phyloP scores from a whole-genome alignment of 2,329 filamentous ascomycete species.

The Phaeomoniella chlamydospora region DNA sequence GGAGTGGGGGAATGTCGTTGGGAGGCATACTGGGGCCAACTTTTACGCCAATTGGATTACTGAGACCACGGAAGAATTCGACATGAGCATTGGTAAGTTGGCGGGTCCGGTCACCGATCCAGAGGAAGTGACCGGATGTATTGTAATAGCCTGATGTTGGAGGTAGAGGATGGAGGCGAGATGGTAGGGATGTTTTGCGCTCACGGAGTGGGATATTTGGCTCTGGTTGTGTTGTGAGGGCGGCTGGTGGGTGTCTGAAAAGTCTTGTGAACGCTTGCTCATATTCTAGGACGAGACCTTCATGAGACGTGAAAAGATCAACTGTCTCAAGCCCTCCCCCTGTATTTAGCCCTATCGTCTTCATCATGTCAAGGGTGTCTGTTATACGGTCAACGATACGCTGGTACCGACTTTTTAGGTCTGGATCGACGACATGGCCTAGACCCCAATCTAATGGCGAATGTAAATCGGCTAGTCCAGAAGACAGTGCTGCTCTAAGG shows the following conservation, averaged over 20 bases:
- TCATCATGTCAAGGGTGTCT: constrained; percentile 87
- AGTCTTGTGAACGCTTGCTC: constrained; percentile 74
- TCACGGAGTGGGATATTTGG: constrained; percentile 8
- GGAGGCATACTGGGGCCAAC: constrained; percentile 75
- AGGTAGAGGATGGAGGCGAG: constrained; percentile 9
- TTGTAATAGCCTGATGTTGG: constrained; percentile 63
- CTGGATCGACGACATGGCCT: constrained; percentile 74
- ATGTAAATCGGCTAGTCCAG: constrained; percentile 86
- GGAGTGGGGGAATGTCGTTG: constrained; percentile 60
- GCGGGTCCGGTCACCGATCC: constrained; percentile 93
- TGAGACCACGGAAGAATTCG: constrained; percentile 92
- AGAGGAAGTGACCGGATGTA: constrained; percentile 91
- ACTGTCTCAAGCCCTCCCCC: constrained; percentile 76
- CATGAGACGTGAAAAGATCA: constrained; percentile 90
- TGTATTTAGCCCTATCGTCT: constrained; percentile 79
- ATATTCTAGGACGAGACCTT: constrained; percentile 87
- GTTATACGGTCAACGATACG: constrained; percentile 73
- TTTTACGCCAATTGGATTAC: constrained; percentile 94
- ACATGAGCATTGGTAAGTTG: constrained; percentile 89
- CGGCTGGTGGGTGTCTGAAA: constrained; percentile 48
- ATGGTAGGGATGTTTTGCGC: constrained; percentile 12
- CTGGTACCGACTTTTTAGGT: constrained; percentile 73
- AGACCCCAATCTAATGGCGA: constrained; percentile 89
- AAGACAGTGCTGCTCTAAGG: constrained; percentile 66
- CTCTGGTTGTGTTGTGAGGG: constrained; percentile 15